Percentiles rank a stretch among this genome's conserved stretches.
phyloP scores from a whole-genome alignment of 768 basidiomycete genomes.

The Collybia mongolica region DNA sequence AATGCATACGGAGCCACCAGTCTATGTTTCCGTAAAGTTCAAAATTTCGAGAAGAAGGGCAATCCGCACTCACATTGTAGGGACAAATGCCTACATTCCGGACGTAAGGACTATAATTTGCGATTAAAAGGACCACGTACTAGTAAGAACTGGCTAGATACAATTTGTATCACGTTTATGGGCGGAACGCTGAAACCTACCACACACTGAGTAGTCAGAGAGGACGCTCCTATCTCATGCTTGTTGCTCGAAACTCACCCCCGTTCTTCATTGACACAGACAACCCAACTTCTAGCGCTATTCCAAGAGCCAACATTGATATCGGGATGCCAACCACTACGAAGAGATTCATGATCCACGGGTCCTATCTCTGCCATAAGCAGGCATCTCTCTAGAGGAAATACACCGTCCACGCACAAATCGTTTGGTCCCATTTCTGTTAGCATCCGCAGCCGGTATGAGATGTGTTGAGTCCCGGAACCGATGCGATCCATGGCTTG shows the following conservation, averaged over 20 bases:
- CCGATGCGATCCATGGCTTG: slow-evolving; percentile 23
- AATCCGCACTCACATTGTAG: slow-evolving; percentile 39
- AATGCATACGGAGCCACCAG: slow-evolving; percentile 48
- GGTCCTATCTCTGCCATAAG: slow-evolving; percentile 21
- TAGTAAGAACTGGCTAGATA: slow-evolving; percentile 46
- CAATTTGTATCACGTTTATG: slow-evolving; percentile 46
- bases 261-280: slow-evolving; percentile 37
- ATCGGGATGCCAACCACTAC: slow-evolving; percentile 37
- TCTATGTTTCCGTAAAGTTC: slow-evolving; percentile 18
- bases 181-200: slow-evolving; percentile 54
- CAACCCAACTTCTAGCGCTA: slow-evolving; percentile 46
- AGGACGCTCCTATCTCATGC: background rate
- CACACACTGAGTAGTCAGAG: background rate
- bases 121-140: slow-evolving; percentile 23
- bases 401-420: background rate
- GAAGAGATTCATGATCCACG: slow-evolving; percentile 30
- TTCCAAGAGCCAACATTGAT: slow-evolving; percentile 43
- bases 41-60: background rate
- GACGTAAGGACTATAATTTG: slow-evolving; percentile 3
- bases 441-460: background rate
- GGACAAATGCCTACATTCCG: slow-evolving; percentile 54
- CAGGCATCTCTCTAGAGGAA: background rate
- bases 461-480: slow-evolving; percentile 10
- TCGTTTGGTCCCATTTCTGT: background rate
- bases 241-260: slow-evolving; percentile 30